These are phyloP conservation scores for Cucurbita argyrosperma DNA, from an alignment of 306 rosid species.

Conservation along the genomic window DNA sequence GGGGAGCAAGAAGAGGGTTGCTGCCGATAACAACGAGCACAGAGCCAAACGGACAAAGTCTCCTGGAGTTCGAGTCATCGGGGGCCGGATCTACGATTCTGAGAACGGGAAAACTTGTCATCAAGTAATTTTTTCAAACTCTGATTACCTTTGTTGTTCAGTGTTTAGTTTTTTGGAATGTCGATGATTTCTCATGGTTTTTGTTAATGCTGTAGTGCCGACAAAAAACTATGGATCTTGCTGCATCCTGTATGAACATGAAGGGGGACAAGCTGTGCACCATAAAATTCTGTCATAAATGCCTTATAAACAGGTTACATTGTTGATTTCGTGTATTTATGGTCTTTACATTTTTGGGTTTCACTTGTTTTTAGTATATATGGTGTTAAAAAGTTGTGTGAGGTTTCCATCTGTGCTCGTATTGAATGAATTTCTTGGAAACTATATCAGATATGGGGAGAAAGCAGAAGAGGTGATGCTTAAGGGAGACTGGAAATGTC, in stretches of 20 bases:
- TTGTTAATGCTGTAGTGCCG: slow-evolving; percentile 41
- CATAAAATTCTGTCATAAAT: slow-evolving; percentile 38
- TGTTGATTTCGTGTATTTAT: neutral
- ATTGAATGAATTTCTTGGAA: neutral
- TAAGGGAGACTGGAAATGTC: slow-evolving; percentile 48
- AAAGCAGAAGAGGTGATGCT: slow-evolving; percentile 28
- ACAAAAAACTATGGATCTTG: slow-evolving; percentile 46
- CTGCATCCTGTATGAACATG: slow-evolving; percentile 35
- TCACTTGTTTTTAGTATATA: neutral
- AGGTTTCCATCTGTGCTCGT: neutral
- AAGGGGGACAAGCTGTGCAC: slow-evolving; percentile 30
- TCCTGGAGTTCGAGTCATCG: slow-evolving; percentile 27
- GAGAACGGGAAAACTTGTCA: slow-evolving; percentile 46
- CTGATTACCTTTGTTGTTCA: neutral
- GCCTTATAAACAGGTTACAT: slow-evolving; percentile 62
- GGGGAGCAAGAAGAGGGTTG: slow-evolving; percentile 16
- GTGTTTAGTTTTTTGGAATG: neutral
- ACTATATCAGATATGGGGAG: slow-evolving; percentile 54
- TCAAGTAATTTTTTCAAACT: slow-evolving; percentile 23
- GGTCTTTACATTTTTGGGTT: neutral
- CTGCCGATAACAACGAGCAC: neutral
- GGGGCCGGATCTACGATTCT: slow-evolving; percentile 40
- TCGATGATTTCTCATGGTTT: neutral
- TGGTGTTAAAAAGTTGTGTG: neutral
- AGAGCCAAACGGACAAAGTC: slow-evolving; percentile 18